Percentiles rank a stretch among this genome's conserved stretches.
Evolutionary conservation across 345 rosid genomes (phyloP).

Genomic region (Rhodomyrtus tomentosa): DNA sequence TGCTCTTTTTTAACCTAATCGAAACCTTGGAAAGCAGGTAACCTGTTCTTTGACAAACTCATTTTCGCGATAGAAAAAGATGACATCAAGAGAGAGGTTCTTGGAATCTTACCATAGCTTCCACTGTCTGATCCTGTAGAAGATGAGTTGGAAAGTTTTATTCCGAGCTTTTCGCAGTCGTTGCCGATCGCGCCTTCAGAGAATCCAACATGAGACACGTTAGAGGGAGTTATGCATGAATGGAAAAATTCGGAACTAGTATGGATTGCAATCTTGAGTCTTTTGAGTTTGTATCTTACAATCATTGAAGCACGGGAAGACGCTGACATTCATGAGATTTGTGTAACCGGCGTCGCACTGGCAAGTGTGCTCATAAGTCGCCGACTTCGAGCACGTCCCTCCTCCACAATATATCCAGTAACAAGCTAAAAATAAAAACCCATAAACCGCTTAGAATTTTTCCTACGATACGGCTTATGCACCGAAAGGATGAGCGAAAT

Average conservation of each 20-base stretch:
- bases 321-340: conserved; percentile 13
- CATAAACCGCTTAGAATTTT: neutral
- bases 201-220: neutral
- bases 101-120: conserved; percentile 20
- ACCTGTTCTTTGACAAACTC: neutral
- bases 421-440: conserved; percentile 16
- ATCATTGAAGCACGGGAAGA: conserved; percentile 30
- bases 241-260: neutral
- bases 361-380: conserved; percentile 8
- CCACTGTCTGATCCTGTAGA: neutral
- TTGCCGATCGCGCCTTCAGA: conserved; percentile 34
- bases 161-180: conserved; percentile 38
- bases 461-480: neutral
- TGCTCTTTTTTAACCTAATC: neutral
- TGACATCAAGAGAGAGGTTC: neutral
- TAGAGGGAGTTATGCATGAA: neutral
- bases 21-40: neutral
- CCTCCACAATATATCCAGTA: conserved; percentile 35
- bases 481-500: neutral
- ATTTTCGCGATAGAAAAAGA: neutral
- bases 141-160: conserved; percentile 11
- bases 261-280: neutral
- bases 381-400: conserved; percentile 17
- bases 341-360: conserved; percentile 20
- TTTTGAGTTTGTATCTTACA: conserved; percentile 17